A percentile compares a stretch with the other conserved stretches of the same genome.
These are phyloP conservation scores for Fomes fomentarius DNA, from an alignment of 1,284 basidiomycete genomes.

Conservation along the genomic window DNA sequence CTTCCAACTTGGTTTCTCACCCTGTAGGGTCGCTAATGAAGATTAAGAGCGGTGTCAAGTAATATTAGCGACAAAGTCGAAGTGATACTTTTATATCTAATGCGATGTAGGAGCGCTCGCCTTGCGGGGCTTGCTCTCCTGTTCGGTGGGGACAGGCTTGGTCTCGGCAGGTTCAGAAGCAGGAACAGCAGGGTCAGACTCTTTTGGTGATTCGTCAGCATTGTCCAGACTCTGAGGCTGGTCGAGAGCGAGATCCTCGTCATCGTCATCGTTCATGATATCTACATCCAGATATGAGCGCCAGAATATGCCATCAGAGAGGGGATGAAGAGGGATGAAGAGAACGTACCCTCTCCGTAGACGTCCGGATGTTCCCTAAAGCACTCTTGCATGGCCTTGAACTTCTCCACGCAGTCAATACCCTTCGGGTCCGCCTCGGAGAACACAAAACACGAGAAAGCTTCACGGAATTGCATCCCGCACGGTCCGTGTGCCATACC, in stretches of 20 bases:
- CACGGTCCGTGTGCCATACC: slow-evolving; percentile 99
- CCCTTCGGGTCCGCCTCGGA: slow-evolving; percentile 97
- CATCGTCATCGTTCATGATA: slow-evolving; percentile 36
- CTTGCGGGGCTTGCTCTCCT: slow-evolving; percentile 15
- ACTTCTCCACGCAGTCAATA: slow-evolving; percentile 97
- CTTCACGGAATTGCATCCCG: slow-evolving; percentile 91
- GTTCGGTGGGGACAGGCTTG: background rate
- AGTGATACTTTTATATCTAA: slow-evolving; percentile 21
- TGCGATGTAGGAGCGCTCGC: slow-evolving; percentile 7
- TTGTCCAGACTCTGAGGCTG: slow-evolving; percentile 4
- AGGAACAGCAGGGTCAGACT: slow-evolving; percentile 8
- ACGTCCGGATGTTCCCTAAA: slow-evolving; percentile 95
- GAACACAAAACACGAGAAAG: slow-evolving; percentile 97
- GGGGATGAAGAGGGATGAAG: background rate
- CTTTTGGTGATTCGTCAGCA: slow-evolving; percentile 7
- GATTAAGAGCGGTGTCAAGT: slow-evolving; percentile 12
- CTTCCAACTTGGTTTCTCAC: too few species aligned
- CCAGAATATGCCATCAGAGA: background rate
- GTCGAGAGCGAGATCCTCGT: slow-evolving; percentile 19
- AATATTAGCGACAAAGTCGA: slow-evolving; percentile 16
- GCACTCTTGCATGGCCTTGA: slow-evolving; percentile 98
- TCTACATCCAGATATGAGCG: slow-evolving; percentile 15
- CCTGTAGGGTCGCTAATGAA: background rate
- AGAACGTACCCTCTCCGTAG: slow-evolving; percentile 84
- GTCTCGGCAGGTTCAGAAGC: slow-evolving; percentile 3